A percentile compares a stretch with the other conserved stretches of the same genome.
Evolutionary conservation across 257 asterid genomes (phyloP).

Genomic region (Gentiana dahurica): DNA sequence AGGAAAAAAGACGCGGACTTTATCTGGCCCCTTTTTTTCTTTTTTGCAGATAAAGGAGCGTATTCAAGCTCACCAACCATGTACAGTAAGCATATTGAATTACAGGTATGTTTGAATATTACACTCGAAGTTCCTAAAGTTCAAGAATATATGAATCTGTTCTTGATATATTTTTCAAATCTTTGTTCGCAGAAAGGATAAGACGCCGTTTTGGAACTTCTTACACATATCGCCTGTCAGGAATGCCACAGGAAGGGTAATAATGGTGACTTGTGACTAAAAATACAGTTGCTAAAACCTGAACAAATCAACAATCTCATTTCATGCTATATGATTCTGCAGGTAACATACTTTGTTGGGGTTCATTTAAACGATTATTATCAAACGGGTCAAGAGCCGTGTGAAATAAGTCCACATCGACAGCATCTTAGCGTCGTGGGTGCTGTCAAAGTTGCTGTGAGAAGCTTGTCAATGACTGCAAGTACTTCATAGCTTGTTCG

Average conservation of each 20-base stretch:
- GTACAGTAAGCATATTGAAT: conserved; percentile 86
- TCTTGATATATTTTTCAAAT: conserved; percentile 3
- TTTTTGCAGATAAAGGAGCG: conserved; percentile 55
- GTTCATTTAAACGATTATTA: conserved; percentile 39
- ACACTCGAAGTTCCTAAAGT: background rate
- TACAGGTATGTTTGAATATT: conserved; percentile 59
- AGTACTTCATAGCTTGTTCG: conserved; percentile 35
- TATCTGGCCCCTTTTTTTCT: conserved; percentile 3
- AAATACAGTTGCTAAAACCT: no score
- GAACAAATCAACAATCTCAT: background rate
- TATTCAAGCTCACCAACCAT: conserved; percentile 53
- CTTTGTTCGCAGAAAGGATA: conserved; percentile 34
- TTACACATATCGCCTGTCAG: conserved; percentile 92
- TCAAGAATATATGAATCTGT: background rate
- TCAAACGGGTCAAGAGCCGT: conserved; percentile 23
- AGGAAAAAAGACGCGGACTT: background rate
- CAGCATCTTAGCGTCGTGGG: conserved; percentile 73
- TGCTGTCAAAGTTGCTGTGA: conserved; percentile 79
- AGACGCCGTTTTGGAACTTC: conserved; percentile 72
- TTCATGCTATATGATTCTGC: conserved; percentile 9
- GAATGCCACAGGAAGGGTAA: conserved; percentile 85
- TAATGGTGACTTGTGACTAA: conserved; percentile 1
- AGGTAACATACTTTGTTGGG: conserved; percentile 89
- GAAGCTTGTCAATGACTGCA: conserved; percentile 61
- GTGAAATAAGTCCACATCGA: conserved; percentile 38